These are phyloP conservation scores for Ajuga chamaepitys DNA, from an alignment of 257 asterid species.

Conservation along the genomic window DNA sequence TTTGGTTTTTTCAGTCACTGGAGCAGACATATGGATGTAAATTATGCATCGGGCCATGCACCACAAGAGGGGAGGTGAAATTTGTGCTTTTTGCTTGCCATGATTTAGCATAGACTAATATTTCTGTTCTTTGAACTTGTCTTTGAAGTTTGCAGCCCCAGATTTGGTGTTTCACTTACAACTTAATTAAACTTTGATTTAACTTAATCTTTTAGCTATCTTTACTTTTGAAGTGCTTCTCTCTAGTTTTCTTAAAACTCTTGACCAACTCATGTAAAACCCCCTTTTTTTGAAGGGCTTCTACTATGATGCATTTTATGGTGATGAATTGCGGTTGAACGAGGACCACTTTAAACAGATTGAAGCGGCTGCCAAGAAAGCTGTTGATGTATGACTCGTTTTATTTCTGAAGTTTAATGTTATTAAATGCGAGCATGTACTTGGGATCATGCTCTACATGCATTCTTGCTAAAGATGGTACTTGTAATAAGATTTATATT, in stretches of 20 bases:
- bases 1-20: constrained; percentile 40
- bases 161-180: background rate
- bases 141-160: background rate
- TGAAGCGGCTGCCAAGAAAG: constrained; percentile 74
- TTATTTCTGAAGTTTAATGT: background rate
- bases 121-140: background rate
- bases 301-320: constrained; percentile 94
- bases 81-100: constrained; percentile 2
- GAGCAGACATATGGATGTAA: constrained; percentile 91
- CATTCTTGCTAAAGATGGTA: background rate
- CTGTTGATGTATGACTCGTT: constrained; percentile 58
- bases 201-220: background rate
- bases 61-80: constrained; percentile 87
- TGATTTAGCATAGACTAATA: background rate
- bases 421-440: background rate
- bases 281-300: constrained; percentile 60
- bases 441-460: constrained; percentile 13
- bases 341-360: constrained; percentile 81
- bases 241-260: background rate
- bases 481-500: background rate
- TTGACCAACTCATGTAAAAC: constrained; percentile 9
- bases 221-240: constrained; percentile 7
- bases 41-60: constrained; percentile 91
- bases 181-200: background rate
- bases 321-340: constrained; percentile 80